These are phyloP conservation scores for Lodderomyces jiufengensis DNA, from an alignment of 1,139 yeast genomes.

Conservation along the genomic window DNA sequence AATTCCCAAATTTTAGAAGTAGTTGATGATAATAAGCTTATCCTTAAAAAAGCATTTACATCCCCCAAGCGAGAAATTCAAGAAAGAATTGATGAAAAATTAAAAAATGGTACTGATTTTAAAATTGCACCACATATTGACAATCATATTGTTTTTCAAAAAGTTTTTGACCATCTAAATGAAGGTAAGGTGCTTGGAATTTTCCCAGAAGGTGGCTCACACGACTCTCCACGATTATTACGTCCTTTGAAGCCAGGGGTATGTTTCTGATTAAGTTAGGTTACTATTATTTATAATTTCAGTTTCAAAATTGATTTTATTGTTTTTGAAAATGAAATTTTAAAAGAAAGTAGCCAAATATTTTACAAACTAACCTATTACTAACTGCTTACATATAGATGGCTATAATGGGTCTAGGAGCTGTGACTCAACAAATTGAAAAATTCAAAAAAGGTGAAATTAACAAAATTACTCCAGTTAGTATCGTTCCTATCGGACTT, in stretches of 20 bases:
- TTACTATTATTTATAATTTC: too few relatives aligned
- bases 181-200: slow-evolving; percentile 59
- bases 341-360: too few relatives aligned
- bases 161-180: slow-evolving; percentile 61
- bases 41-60: slow-evolving; percentile 48
- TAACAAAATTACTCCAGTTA: slow-evolving; percentile 28
- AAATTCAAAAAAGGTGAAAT: not conserved
- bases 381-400: too few relatives aligned
- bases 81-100: slow-evolving; percentile 30
- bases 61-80: slow-evolving; percentile 21
- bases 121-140: slow-evolving; percentile 64
- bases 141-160: slow-evolving; percentile 54
- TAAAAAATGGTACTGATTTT: slow-evolving; percentile 48
- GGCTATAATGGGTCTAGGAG: slow-evolving; percentile 50
- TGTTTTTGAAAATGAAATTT: too few relatives aligned
- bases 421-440: slow-evolving; percentile 29
- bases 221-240: slow-evolving; percentile 38
- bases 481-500: slow-evolving; percentile 45
- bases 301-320: too few relatives aligned
- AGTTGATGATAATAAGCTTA: slow-evolving; percentile 50
- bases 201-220: slow-evolving; percentile 59
- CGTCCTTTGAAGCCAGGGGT: slow-evolving; percentile 47
- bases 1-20: slow-evolving; percentile 53
- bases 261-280: too few relatives aligned
- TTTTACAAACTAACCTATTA: too few relatives aligned